phyloP scores from a whole-genome alignment of 2,329 filamentous ascomycete genomes.

The Colletotrichum orchidophilum region DNA sequence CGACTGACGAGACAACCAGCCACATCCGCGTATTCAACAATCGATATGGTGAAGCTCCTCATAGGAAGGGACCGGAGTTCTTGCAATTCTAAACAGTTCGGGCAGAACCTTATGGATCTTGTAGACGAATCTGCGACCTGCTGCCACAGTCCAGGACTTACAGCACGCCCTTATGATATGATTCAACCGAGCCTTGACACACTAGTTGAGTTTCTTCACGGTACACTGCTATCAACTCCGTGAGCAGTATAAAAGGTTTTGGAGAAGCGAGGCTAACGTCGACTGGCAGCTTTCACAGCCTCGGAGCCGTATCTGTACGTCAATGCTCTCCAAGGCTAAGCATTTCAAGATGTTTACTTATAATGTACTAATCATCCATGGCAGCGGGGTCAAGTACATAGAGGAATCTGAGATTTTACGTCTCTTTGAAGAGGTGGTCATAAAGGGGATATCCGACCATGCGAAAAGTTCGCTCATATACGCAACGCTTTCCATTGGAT shows the following conservation, averaged over 20 bases:
- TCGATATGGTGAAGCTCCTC: not conserved
- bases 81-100: not conserved
- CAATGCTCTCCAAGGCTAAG: too few relatives aligned
- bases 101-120: not conserved
- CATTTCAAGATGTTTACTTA: not conserved
- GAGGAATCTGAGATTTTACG: not conserved
- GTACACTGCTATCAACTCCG: not conserved
- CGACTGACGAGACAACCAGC: not conserved
- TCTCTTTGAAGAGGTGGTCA: not conserved
- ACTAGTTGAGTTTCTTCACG: not conserved
- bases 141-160: too few relatives aligned
- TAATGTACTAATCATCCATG: not conserved
- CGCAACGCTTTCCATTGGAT: not conserved
- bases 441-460: not conserved
- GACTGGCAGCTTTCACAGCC: not conserved
- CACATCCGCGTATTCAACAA: not conserved
- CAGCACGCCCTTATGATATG: not conserved
- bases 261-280: not conserved
- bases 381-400: not conserved
- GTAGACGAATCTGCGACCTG: not conserved
- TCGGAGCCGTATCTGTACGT: not conserved
- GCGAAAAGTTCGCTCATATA: not conserved
- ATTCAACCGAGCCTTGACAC: not conserved
- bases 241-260: not conserved
- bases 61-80: not conserved